Conservation (phyloP, 371 early-diverging fungal genomes). For the Mucor sp. region DNA sequence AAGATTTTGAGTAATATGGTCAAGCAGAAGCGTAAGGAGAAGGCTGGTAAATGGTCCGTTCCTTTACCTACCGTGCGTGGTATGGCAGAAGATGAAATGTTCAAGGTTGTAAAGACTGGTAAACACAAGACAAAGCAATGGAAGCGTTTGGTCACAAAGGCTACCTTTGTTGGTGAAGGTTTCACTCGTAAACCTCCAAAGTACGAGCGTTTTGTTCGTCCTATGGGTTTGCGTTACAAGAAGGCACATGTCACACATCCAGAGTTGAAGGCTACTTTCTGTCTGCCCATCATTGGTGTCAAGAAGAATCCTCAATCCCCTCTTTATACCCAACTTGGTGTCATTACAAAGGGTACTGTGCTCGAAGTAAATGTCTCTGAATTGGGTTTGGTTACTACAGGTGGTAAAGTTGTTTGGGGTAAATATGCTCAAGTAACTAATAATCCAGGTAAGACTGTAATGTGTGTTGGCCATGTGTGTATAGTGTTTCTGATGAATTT, state of each 20-base stretch:
- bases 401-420: constrained; percentile 99
- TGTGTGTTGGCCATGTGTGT: not conserved
- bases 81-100: constrained; percentile 99
- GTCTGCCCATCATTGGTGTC: constrained; percentile 97
- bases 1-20: constrained; percentile 99
- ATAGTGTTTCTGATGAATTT: not conserved
- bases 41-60: constrained; percentile 99
- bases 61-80: constrained; percentile 99
- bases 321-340: constrained; percentile 98
- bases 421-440: constrained; percentile 99
- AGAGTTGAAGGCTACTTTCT: constrained; percentile 98
- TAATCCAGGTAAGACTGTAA: constrained; percentile 73
- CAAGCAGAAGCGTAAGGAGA: constrained; percentile 99
- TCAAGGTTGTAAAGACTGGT: constrained; percentile 98
- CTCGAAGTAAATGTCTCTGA: constrained; percentile 96
- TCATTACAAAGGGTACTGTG: constrained; percentile 99
- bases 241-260: constrained; percentile 99
- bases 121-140: constrained; percentile 96
- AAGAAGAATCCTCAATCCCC: constrained; percentile 99
- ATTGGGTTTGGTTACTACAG: constrained; percentile 97
- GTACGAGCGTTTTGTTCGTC: constrained; percentile 99
- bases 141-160: constrained; percentile 99
- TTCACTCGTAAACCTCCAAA: constrained; percentile 99
- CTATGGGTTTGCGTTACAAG: constrained; percentile 99
- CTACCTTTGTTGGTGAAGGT: constrained; percentile 99